Evolutionary conservation across 192 early-diverging fungal genomes (phyloP), one percentile per base, ranked within the genome.

Genomic region (Podila horticola): DNA sequence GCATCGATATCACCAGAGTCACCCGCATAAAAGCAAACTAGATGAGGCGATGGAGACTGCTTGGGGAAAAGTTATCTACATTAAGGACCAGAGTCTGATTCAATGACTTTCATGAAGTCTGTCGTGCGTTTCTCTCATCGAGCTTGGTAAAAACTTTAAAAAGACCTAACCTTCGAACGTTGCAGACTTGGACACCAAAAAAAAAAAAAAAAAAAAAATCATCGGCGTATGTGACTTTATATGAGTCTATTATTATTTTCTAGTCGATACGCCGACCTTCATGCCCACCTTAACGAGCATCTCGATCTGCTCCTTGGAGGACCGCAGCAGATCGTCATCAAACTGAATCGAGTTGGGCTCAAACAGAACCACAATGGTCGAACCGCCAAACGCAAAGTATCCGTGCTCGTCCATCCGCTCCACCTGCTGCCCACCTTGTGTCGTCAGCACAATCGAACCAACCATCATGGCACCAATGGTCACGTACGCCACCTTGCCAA

Each of bases 401-500:
- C 94, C 94, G 58, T 91, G 86, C 67, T 95, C 94, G 67, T 96
- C 94, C 69, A 89, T 87, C 57, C 95, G 72, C 62, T 86, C 82
- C 9, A 92, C 84, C 10, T 83, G 60, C 48, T 73, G 67, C 4
- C 62, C 69, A 26, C 48, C 69, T 38, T 87, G 62, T 17, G 81
- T 86, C 3, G 93, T 94, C 33, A 91, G 62, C 22, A 91, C 73
- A 62, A 94, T 93, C 15, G 91, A 92, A n/a, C 95, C 94, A 12
- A 96, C 94, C 91, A 96, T 91, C 93, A 96, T 94, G 10, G 94
- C 93, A 5, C 95, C 95, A 64, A 96, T 90, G 61, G 85, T 71
- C 0, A 92, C 86, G 67, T 90, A 87, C 0, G 92, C 93, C 17
- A 96, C 89, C 30, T 79, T 86, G 13, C 95, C 95, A 83, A 93